These are phyloP conservation scores for Xylogone sp. DNA, from an alignment of 2,329 filamentous ascomycete genomes.

Conservation along the genomic window DNA sequence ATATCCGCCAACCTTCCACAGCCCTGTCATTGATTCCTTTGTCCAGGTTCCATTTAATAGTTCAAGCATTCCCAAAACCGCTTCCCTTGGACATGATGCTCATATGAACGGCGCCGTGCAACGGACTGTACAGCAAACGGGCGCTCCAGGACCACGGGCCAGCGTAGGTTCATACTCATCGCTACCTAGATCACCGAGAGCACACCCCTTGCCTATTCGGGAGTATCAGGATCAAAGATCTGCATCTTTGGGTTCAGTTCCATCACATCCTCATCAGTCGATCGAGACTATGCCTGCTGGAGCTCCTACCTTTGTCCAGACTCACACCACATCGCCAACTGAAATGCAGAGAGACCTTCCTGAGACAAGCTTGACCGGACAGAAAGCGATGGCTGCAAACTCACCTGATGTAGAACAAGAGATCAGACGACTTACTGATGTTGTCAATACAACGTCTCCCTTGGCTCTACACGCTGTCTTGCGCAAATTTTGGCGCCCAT, in stretches of 20 bases:
- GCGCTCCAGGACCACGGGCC: not conserved
- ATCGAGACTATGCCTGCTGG: not conserved
- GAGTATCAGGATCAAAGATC: not conserved
- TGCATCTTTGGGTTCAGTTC: not conserved
- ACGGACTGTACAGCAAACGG: not conserved
- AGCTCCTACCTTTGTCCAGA: not conserved
- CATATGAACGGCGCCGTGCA: not conserved
- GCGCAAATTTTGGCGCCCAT: slow-evolving; percentile 13
- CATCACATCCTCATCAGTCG: not conserved
- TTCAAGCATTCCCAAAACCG: not conserved
- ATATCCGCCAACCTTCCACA: not conserved
- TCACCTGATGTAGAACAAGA: slow-evolving; percentile 13
- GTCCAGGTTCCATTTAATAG: not conserved
- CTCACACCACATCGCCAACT: not conserved
- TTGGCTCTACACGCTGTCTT: slow-evolving; percentile 18
- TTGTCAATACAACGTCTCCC: slow-evolving; percentile 14
- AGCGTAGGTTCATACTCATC: not conserved
- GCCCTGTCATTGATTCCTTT: not conserved
- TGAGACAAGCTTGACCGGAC: not conserved
- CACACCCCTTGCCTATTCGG: not conserved
- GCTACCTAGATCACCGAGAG: not conserved
- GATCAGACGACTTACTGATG: slow-evolving; percentile 12
- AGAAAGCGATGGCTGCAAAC: not conserved
- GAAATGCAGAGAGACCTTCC: not conserved
- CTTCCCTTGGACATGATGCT: not conserved